phyloP scores from a whole-genome alignment of 257 asterid genomes.

The Paulownia fortunei region DNA sequence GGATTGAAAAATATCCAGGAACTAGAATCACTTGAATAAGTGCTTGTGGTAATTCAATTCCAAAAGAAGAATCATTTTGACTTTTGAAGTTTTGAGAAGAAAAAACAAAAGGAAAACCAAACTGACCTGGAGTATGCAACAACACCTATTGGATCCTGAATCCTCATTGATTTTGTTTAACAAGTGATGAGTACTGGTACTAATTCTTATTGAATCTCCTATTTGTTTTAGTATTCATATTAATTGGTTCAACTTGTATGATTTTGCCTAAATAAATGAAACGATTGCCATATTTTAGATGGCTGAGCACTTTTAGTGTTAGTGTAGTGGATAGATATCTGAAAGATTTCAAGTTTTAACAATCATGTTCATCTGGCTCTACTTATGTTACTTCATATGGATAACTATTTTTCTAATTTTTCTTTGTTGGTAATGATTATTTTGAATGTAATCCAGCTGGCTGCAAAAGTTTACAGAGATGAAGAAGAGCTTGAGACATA shows the following conservation, averaged over 20 bases:
- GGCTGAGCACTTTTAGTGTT: background rate
- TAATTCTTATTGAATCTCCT: conserved; percentile 6
- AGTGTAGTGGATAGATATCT: background rate
- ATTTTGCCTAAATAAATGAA: background rate
- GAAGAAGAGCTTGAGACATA: conserved; percentile 90
- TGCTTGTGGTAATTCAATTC: background rate
- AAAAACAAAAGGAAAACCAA: background rate
- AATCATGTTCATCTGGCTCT: background rate
- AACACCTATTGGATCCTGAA: background rate
- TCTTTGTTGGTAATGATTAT: conserved; percentile 26
- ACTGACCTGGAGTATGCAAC: background rate
- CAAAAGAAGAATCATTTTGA: background rate
- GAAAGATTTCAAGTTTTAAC: conserved; percentile 15
- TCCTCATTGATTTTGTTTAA: conserved; percentile 1
- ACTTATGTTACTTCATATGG: conserved; percentile 20
- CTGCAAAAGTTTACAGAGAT: conserved; percentile 75
- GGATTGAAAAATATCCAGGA: background rate
- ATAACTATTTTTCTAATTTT: conserved; percentile 14
- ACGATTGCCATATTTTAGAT: background rate
- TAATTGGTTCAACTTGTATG: background rate
- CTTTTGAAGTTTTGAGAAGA: background rate
- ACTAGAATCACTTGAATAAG: background rate
- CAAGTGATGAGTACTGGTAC: background rate
- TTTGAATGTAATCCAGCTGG: conserved; percentile 51
- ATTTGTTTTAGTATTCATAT: background rate